A percentile compares a stretch with the other conserved stretches of the same genome.
phyloP scores from a whole-genome alignment of 345 rosid species.

The Murraya koenigii region DNA sequence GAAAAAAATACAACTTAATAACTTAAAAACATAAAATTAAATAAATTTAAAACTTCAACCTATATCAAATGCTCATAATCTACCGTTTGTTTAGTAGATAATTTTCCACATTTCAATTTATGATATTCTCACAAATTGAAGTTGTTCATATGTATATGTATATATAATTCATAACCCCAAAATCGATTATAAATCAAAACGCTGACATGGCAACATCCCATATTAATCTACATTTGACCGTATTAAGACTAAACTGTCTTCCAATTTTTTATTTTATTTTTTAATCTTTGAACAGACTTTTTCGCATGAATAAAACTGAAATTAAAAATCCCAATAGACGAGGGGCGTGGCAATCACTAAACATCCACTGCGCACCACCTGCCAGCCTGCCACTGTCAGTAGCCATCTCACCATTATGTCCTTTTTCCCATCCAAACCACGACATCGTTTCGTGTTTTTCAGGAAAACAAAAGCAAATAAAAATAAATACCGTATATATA shows the following conservation, averaged over 20 bases:
- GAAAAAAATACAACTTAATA: too few relatives aligned
- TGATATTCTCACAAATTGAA: too few relatives aligned
- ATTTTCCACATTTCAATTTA: too few relatives aligned
- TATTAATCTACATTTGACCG: not conserved
- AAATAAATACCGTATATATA: not conserved
- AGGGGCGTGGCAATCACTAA: constrained; percentile 16
- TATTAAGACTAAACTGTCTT: not conserved
- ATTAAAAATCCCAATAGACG: not conserved
- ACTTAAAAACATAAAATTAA: too few relatives aligned
- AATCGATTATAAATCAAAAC: too few relatives aligned
- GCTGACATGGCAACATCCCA: not conserved
- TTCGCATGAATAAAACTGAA: not conserved
- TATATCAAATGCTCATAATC: too few relatives aligned
- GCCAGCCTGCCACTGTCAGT: constrained; percentile 11
- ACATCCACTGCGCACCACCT: constrained; percentile 12
- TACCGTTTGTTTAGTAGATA: too few relatives aligned
- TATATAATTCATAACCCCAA: too few relatives aligned
- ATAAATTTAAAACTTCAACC: too few relatives aligned
- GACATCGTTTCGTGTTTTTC: not conserved
- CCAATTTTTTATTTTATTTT: too few relatives aligned
- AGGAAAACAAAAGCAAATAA: not conserved
- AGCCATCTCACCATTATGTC: constrained; percentile 13
- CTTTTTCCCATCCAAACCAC: not conserved
- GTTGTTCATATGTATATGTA: too few relatives aligned
- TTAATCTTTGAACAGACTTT: too few relatives aligned